Evolutionary conservation across 1,284 basidiomycete genomes (phyloP), one percentile per base, ranked within the genome.

Genomic region (Neonothopanus nambi): DNA sequence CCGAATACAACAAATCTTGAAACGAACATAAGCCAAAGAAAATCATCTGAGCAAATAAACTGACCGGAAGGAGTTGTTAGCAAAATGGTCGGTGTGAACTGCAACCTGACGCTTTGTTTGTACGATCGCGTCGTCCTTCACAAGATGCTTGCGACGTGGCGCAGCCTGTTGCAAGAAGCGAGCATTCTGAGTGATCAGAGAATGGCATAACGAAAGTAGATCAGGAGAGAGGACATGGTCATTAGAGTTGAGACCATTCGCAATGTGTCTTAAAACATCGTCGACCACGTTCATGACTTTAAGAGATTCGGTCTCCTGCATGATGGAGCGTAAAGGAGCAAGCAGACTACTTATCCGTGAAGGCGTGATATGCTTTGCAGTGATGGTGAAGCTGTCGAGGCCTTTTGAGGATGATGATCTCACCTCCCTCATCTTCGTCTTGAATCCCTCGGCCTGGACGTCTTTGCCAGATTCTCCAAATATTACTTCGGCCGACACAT

Each of bases 401-500:
- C 88, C 92, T 64, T 88, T 88, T 15, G 89, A 85, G 1, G 84
- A 77, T 6, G 93, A 91, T 3, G 84, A 79, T 38, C 87, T 81
- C 18, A 95, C 95, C 72, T 98, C 95, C 20, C 89, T 82, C 84
- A 94, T 91, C 71, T 93, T 97, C 15, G 94, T 96, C 75, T 89
- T 93, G 83, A 95, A 97, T 23, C 90, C 95, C 61, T 96, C 93
- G 3, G 88, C 80, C 48, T 88, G 84, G 0, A 92, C 89, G 64
- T 98, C 94, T 67, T 93, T 93, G 9, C 91, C 92, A 0, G 94
- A 95, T 64, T 93, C 87, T 13, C 96, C 96, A 65, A 98, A 98
- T 50, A 98, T 82, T 53, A 98, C 96, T 65, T 98, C 96, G 1
- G 91, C 85, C 2, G 94, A 87, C 33, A 98, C 76, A 63, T 91